These are phyloP conservation scores for Bruguiera hainesii DNA, from an alignment of 441 rosid species.

Conservation along the genomic window DNA sequence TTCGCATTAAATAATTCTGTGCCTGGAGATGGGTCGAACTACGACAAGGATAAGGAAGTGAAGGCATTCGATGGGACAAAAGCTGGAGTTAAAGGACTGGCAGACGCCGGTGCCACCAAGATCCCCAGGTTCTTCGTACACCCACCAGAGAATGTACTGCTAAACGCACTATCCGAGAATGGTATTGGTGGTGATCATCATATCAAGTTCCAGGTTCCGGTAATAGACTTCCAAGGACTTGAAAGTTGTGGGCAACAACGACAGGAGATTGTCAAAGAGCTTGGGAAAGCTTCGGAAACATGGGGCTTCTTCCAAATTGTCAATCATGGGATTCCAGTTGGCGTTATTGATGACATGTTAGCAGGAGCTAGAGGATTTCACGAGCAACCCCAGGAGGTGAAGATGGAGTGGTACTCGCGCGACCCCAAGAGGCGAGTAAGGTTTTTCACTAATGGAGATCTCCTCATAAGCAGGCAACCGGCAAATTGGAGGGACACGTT, in stretches of 20 bases:
- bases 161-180: neutral
- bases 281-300: conserved; percentile 36
- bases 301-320: conserved; percentile 65
- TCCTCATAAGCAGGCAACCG: conserved; percentile 34
- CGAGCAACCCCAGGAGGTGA: conserved; percentile 43
- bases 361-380: conserved; percentile 38
- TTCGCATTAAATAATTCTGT: neutral
- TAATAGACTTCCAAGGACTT: conserved; percentile 43
- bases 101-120: conserved; percentile 35
- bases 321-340: conserved; percentile 46
- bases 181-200: neutral
- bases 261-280: conserved; percentile 26
- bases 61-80: conserved; percentile 45
- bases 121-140: conserved; percentile 44
- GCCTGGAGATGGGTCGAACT: conserved; percentile 17
- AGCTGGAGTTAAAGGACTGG: conserved; percentile 49
- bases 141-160: conserved; percentile 22
- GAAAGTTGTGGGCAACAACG: conserved; percentile 9
- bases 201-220: conserved; percentile 31
- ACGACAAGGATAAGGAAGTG: conserved; percentile 35
- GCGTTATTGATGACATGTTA: conserved; percentile 42
- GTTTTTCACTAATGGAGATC: conserved; percentile 43
- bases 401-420: conserved; percentile 47
- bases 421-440: conserved; percentile 33
- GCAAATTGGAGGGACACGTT: conserved; percentile 53